A percentile compares a stretch with the other conserved stretches of the same genome.
These are phyloP conservation scores for Suillus weaverae DNA, from an alignment of 768 basidiomycete species.

Conservation along the genomic window DNA sequence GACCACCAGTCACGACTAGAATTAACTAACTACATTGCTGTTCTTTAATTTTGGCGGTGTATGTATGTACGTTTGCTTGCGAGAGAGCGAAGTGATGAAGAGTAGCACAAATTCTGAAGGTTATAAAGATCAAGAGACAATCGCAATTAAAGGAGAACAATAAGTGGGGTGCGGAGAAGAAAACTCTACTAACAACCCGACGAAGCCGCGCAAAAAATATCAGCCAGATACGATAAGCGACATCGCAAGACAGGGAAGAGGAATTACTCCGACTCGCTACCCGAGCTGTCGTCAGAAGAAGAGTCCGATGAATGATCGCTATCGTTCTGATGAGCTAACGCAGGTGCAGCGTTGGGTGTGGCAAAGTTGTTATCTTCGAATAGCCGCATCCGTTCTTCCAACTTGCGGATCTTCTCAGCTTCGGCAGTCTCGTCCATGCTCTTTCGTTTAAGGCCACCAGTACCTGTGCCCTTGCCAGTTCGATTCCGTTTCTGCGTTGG, in stretches of 20 bases:
- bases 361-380: conserved; percentile 54
- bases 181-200: conserved; percentile 25
- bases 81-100: conserved; percentile 20
- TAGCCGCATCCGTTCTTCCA: conserved; percentile 85
- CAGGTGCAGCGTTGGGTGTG: conserved; percentile 33
- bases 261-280: conserved; percentile 77
- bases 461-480: conserved; percentile 77
- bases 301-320: conserved; percentile 81
- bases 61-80: conserved; percentile 40
- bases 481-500: conserved; percentile 65
- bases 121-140: conserved; percentile 40
- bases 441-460: conserved; percentile 89
- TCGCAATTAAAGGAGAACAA: conserved; percentile 27
- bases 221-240: conserved; percentile 13
- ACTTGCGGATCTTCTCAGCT: conserved; percentile 88
- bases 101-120: conserved; percentile 21
- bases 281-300: conserved; percentile 79
- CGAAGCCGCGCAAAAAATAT: conserved; percentile 14
- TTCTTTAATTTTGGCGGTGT: conserved; percentile 43
- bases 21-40: conserved; percentile 54
- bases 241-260: background rate
- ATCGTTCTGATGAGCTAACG: conserved; percentile 36
- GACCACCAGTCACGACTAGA: conserved; percentile 29
- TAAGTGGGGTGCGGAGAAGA: conserved; percentile 23
- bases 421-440: conserved; percentile 98